A percentile compares a stretch with the other conserved stretches of the same genome.
Conservation (phyloP, 352 stramenopile genomes). For the Globisporangium takayamanum region DNA sequence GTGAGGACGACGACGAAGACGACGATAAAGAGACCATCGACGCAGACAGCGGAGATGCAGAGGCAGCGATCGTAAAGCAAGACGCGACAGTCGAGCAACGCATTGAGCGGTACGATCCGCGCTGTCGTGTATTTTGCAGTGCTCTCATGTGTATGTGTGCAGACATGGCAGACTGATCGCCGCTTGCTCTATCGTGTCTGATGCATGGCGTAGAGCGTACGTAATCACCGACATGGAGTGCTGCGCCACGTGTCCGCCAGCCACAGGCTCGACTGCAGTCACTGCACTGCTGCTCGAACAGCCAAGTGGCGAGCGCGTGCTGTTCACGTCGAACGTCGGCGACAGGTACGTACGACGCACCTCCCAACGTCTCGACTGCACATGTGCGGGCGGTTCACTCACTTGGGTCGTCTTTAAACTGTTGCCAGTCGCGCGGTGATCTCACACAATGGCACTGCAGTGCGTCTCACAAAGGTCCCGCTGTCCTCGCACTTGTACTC, state of each 20-base stretch:
- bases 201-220: conserved; percentile 31
- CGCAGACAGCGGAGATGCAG: background rate
- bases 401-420: background rate
- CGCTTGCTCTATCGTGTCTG: background rate
- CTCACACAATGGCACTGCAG: conserved; percentile 39
- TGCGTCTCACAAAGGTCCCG: conserved; percentile 47
- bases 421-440: conserved; percentile 53
- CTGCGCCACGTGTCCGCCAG: conserved; percentile 39
- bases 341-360: conserved; percentile 45
- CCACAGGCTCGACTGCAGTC: conserved; percentile 55
- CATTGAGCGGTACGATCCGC: conserved; percentile 39
- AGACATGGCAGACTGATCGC: no score
- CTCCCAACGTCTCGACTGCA: background rate
- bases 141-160: background rate
- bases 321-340: conserved; percentile 67
- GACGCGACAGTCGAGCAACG: conserved; percentile 43
- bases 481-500: no score
- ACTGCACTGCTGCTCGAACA: conserved; percentile 47
- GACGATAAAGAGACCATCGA: background rate
- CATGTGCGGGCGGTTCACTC: background rate
- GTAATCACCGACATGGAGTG: conserved; percentile 77
- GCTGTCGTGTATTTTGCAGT: background rate
- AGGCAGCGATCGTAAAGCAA: conserved; percentile 5
- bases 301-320: conserved; percentile 17
- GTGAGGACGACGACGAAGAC: conserved; percentile 1